phyloP scores from a whole-genome alignment of 2,329 filamentous ascomycete species.

The Alternaria tenuissima region DNA sequence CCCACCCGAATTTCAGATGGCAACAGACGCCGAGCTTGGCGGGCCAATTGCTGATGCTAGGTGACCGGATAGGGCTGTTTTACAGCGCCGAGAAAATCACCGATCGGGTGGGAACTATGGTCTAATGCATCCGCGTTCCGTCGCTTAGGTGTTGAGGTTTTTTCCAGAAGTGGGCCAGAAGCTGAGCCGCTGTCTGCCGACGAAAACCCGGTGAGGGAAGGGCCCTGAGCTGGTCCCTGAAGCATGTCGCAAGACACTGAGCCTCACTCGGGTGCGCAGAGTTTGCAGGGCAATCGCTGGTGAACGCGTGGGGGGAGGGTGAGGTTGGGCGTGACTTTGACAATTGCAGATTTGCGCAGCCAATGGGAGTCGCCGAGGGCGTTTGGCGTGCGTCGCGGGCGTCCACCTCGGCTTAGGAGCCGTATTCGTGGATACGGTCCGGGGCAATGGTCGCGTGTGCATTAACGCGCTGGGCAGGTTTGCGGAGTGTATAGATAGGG shows the following conservation, averaged over 20 bases:
- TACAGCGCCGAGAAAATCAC: conserved; percentile 26
- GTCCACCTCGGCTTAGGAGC: conserved; percentile 13
- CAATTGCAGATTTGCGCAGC: background rate
- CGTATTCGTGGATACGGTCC: conserved; percentile 15
- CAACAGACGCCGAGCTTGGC: conserved; percentile 29
- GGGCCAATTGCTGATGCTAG: conserved; percentile 17
- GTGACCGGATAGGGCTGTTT: conserved; percentile 21
- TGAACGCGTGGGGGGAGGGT: conserved; percentile 17
- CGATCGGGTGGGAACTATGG: conserved; percentile 17
- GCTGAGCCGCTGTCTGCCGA: conserved; percentile 10
- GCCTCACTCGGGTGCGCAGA: background rate
- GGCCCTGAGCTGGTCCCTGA: background rate
- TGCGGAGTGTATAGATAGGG: conserved; percentile 5
- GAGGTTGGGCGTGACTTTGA: background rate
- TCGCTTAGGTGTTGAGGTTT: conserved; percentile 19
- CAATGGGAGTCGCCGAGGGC: conserved; percentile 27
- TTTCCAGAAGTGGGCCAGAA: conserved; percentile 25
- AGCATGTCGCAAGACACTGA: background rate
- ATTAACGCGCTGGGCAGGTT: conserved; percentile 1
- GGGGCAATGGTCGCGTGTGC: conserved; percentile 17
- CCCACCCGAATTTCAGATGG: conserved; percentile 34
- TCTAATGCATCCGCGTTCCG: conserved; percentile 12
- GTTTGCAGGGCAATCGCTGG: conserved; percentile 1
- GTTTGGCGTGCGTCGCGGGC: conserved; percentile 4
- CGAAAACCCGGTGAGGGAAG: conserved; percentile 4